Evolutionary conservation across 2,329 filamentous ascomycete species (phyloP), one percentile per base, ranked within the genome.

Genomic region (Cryphonectria radicalis): DNA sequence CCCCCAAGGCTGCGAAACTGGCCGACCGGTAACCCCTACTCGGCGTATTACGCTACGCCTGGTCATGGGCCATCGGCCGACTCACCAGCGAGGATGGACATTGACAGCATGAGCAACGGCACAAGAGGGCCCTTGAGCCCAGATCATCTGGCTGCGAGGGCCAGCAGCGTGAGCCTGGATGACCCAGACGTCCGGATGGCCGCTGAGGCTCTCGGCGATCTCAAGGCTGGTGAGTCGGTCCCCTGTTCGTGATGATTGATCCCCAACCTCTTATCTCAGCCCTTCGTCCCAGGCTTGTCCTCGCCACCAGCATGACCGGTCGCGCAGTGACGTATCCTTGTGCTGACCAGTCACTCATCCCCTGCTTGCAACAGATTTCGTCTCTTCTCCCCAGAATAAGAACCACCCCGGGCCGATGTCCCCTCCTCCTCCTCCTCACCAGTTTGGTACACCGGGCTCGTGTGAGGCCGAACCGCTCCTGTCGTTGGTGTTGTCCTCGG

Each of bases 401-500:
- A 79, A 82, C 62, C 82, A 84, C 1, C 79, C 83, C 22, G 79
- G 82, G 67, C 83, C 82, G 59, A 80, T 76, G 53, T 78, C 79
- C 8, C 80, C 83, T 68, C 82, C 81, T 72, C 78, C 32, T 32
- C 32, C 32, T 32, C 32, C 28, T 28, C 28, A 28, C 74, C 79
- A 80, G 67, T 76, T 79, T 74, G 70, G 78, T 73, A 78, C 71
- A 76, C 80, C 81, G 60, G 78, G 82, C 40, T 82, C 85, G 1
- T 81, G 85, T 19, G 87, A 91, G 57, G 62, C 90, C 7, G 94
- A 98, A 80, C 96, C 95, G 0, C 86, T 98, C 7, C 85, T 98
- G 4, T 93, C 93, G 6, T 89, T 98, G 1, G 88, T 98, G 32
- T 97, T 94, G 0, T 95, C 93, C 2, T 93, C 93, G 0, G 94